Percentiles rank a stretch among this genome's conserved stretches.
phyloP scores from a whole-genome alignment of 306 rosid genomes.

The Corylus heterophylla region DNA sequence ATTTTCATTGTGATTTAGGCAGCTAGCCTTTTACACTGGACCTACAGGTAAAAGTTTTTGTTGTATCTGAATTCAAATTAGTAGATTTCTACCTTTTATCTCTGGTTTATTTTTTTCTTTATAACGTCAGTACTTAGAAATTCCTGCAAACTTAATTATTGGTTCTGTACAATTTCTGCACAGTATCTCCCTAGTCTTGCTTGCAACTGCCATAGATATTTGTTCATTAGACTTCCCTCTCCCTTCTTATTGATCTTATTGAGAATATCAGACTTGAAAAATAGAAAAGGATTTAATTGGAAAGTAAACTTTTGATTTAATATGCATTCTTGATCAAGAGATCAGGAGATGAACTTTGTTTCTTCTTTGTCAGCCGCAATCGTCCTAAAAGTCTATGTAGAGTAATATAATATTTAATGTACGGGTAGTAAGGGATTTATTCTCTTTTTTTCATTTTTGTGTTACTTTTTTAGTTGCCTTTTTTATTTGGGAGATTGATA shows the following conservation, averaged over 20 bases:
- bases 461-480: not conserved
- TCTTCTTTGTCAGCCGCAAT: not conserved
- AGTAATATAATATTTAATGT: no score
- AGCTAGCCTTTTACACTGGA: conserved; percentile 85
- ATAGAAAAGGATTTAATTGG: not conserved
- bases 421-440: no score
- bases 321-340: not conserved
- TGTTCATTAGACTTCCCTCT: not conserved
- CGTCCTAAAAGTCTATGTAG: not conserved
- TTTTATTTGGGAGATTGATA: not conserved
- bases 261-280: not conserved
- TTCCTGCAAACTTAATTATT: not conserved
- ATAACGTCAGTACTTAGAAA: not conserved
- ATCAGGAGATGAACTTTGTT: not conserved
- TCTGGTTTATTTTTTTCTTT: not conserved
- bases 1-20: conserved; percentile 53
- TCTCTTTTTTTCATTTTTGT: not conserved
- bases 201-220: not conserved
- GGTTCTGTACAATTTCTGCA: not conserved
- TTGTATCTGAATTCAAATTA: not conserved
- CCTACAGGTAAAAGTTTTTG: conserved; percentile 59
- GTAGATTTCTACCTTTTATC: not conserved
- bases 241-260: not conserved
- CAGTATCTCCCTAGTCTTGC: not conserved
- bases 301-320: not conserved